phyloP scores from a whole-genome alignment of 108 stramenopile genomes.

The Skeletonema costatum region DNA sequence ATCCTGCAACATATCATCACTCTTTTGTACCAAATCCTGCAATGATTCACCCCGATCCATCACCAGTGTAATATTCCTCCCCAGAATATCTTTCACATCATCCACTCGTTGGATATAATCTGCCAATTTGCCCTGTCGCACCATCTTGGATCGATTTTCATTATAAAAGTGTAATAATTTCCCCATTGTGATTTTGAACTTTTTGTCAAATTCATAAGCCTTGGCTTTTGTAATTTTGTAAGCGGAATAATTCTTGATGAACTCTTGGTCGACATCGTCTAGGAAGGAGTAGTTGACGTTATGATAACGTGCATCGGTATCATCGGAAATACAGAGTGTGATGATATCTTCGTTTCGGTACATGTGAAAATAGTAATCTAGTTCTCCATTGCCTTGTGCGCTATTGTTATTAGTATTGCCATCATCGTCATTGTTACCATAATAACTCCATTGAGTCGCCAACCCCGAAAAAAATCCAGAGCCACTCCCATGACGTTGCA shows the following conservation, averaged over 20 bases:
- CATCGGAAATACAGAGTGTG: conserved; percentile 72
- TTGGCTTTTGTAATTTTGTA: conserved; percentile 61
- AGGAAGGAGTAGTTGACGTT: conserved; percentile 70
- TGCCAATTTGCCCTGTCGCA: conserved; percentile 46
- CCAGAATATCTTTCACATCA: conserved; percentile 72
- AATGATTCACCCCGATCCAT: conserved; percentile 60
- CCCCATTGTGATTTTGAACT: conserved; percentile 55
- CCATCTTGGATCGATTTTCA: conserved; percentile 54
- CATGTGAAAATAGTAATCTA: conserved; percentile 80
- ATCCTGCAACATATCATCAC: conserved; percentile 57
- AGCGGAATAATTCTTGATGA: conserved; percentile 38
- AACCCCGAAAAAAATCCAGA: background rate
- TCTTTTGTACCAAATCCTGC: conserved; percentile 54
- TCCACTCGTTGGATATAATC: conserved; percentile 58
- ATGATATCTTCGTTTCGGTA: conserved; percentile 55
- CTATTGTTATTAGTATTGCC: background rate
- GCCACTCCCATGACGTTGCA: background rate
- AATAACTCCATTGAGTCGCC: background rate
- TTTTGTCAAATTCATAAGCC: conserved; percentile 73
- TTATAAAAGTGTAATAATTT: conserved; percentile 78
- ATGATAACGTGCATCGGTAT: conserved; percentile 50
- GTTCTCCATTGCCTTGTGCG: conserved; percentile 9
- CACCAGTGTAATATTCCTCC: conserved; percentile 63
- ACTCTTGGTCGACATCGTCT: conserved; percentile 60
- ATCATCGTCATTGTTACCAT: background rate